Evolutionary conservation across 805 yeast species (phyloP).

Genomic region (Kluyveromyces lactis): DNA sequence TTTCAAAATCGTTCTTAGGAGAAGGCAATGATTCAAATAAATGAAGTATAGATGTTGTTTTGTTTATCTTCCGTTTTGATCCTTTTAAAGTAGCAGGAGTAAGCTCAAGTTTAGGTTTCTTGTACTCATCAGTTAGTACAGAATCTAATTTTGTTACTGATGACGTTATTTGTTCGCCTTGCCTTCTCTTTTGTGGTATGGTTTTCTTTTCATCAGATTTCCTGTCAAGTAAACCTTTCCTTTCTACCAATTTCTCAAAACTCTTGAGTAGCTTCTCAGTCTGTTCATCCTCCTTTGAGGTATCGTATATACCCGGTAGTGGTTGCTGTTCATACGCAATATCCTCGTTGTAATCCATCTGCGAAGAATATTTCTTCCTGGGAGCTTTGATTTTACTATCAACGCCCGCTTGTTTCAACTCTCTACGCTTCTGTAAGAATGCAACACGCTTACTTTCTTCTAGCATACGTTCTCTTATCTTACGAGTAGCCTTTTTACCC

Average conservation of each 20-base stretch:
- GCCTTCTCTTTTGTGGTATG: slow-evolving; percentile 23
- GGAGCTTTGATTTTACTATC: slow-evolving; percentile 40
- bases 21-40: slow-evolving; percentile 30
- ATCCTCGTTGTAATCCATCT: slow-evolving; percentile 77
- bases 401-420: slow-evolving; percentile 72
- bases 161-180: slow-evolving; percentile 19
- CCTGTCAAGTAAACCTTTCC: slow-evolving; percentile 37
- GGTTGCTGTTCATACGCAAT: slow-evolving; percentile 73
- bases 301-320: slow-evolving; percentile 59
- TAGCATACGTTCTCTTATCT: slow-evolving; percentile 74
- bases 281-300: slow-evolving; percentile 43
- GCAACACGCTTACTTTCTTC: slow-evolving; percentile 74
- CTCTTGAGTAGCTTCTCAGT: slow-evolving; percentile 32
- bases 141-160: slow-evolving; percentile 4
- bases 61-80: neutral
- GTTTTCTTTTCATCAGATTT: slow-evolving; percentile 28
- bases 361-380: slow-evolving; percentile 46
- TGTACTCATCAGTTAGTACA: slow-evolving; percentile 13
- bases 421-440: slow-evolving; percentile 68
- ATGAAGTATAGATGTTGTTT: slow-evolving; percentile 7
- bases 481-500: slow-evolving; percentile 90
- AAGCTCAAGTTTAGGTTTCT: slow-evolving; percentile 23
- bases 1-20: slow-evolving; percentile 42
- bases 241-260: slow-evolving; percentile 39
- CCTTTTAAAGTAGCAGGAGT: slow-evolving; percentile 28